Conservation (phyloP, 2,329 filamentous ascomycete species). For the Phaeosphaeria sp. region DNA sequence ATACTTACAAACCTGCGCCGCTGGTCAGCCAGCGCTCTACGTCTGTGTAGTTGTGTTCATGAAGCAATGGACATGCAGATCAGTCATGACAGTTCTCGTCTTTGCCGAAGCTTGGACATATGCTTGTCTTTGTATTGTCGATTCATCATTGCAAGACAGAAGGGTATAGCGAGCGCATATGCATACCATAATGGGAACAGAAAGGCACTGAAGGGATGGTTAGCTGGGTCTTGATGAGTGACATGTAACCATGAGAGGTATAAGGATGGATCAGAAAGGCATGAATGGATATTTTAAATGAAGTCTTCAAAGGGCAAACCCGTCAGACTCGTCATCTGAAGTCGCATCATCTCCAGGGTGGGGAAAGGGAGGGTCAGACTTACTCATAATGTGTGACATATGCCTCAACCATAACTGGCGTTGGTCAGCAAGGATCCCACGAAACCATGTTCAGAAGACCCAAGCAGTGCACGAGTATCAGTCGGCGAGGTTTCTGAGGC, state of each 20-base stretch:
- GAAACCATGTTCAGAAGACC: neutral
- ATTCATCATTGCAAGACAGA: slow-evolving; percentile 71
- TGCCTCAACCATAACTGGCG: neutral
- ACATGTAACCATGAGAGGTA: slow-evolving; percentile 4
- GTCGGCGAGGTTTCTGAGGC: slow-evolving; percentile 99
- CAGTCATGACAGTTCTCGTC: slow-evolving; percentile 54
- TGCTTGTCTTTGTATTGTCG: slow-evolving; percentile 90
- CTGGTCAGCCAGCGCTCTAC: slow-evolving; percentile 31
- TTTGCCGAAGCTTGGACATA: slow-evolving; percentile 83
- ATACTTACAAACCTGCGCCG: slow-evolving; percentile 15
- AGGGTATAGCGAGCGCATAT: slow-evolving; percentile 6
- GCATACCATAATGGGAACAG: slow-evolving; percentile 22
- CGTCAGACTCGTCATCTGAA: slow-evolving; percentile 80
- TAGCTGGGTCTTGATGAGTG: slow-evolving; percentile 10
- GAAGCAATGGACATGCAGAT: slow-evolving; percentile 18
- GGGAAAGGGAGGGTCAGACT: slow-evolving; percentile 19
- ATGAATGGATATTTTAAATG: slow-evolving; percentile 74
- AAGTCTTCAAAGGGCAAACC: slow-evolving; percentile 70
- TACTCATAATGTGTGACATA: slow-evolving; percentile 11
- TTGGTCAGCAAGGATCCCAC: slow-evolving; percentile 14
- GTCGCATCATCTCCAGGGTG: slow-evolving; percentile 54
- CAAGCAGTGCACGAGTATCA: slow-evolving; percentile 60
- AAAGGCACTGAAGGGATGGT: neutral
- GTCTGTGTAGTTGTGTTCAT: slow-evolving; percentile 20
- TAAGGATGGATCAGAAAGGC: slow-evolving; percentile 50